Base-by-base conservation (phyloP, 2,329 filamentous ascomycete genomes). In the Fusarium gaditjirri region DNA sequence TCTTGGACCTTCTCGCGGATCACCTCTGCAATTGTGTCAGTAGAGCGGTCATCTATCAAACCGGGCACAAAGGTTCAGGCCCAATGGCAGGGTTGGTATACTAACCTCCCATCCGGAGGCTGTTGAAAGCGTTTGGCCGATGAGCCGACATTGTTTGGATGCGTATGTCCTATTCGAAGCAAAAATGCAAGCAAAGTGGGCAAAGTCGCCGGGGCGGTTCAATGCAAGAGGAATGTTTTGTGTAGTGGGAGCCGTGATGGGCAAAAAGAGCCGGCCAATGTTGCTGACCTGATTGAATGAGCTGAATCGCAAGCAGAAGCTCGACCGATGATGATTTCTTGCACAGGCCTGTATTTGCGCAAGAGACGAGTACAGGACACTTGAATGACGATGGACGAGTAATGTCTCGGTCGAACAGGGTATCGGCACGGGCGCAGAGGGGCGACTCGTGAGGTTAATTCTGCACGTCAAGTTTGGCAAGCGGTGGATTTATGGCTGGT, bases 1-100 rank as follows among this genome's bases (percentile, higher is more conserved):
- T 99, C 96, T 84, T 99, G 96, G 76, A 99, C 96, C 86, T 97
- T 98, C 86, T 99, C 96, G 82, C 94, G 94, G 82, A 99, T 94
- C 75, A 98, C 93, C 88, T 99, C 96, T 98, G 80, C 31, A 66
- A 57, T 61, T 52, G 59, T 65, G 71, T 76, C 67, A 74, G 71
- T 69, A 56, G 35, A 38, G 46, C 33, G 47, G 31, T 38, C 53
- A 59, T 27, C 36, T 43, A 49, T 59, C 33, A 55, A 42, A 25
- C 44, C 60, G 38, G 57, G 35, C 49, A 55, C 41, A 49, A 50
- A 21, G 23, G 41, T 8, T 35, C 21, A 56, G 33, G 50, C 59
- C 39, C 47, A 59, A 67, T 67, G 64, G 70, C 47, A 58, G 59
- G 59, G 19, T 49, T 47, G 57, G 58, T 58, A 46, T 66, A 79